Percentiles rank a stretch among this genome's conserved stretches.
Evolutionary conservation across 441 rosid species (phyloP).

Genomic region (Francoa sonchifolia): DNA sequence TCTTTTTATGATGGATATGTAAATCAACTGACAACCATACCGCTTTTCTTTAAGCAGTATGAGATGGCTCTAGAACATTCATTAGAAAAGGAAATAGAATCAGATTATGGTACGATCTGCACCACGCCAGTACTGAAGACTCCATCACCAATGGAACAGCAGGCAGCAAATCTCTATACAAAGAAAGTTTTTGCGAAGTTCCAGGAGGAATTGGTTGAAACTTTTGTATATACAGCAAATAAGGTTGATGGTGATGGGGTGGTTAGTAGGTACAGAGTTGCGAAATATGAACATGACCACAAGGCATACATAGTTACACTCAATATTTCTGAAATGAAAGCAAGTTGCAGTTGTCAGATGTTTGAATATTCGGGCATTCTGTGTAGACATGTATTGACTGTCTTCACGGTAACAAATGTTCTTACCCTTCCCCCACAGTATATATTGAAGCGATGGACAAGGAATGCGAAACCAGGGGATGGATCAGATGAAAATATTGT

Average conservation of each 20-base stretch:
- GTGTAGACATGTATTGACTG: slow-evolving; percentile 55
- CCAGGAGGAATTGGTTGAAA: slow-evolving; percentile 66
- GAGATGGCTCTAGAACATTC: slow-evolving; percentile 52
- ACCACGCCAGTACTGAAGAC: slow-evolving; percentile 39
- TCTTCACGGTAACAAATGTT: slow-evolving; percentile 58
- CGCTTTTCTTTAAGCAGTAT: slow-evolving; percentile 45
- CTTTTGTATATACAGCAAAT: slow-evolving; percentile 52
- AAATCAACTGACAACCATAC: slow-evolving; percentile 45
- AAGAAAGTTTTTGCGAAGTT: slow-evolving; percentile 51
- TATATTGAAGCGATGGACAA: slow-evolving; percentile 51
- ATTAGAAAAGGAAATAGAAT: slow-evolving; percentile 44
- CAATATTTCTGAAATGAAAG: slow-evolving; percentile 33
- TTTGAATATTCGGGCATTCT: slow-evolving; percentile 58
- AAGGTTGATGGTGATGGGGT: slow-evolving; percentile 40
- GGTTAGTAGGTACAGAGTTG: slow-evolving; percentile 35
- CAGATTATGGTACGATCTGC: slow-evolving; percentile 47
- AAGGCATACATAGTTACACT: slow-evolving; percentile 35
- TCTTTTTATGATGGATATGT: slow-evolving; percentile 52
- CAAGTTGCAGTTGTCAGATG: slow-evolving; percentile 64
- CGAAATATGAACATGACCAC: slow-evolving; percentile 50
- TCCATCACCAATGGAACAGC: slow-evolving; percentile 69
- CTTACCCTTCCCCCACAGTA: slow-evolving; percentile 52
- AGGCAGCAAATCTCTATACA: slow-evolving; percentile 50
- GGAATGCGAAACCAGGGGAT: slow-evolving; percentile 38
- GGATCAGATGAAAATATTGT: slow-evolving; percentile 31